Percentiles rank a stretch among this genome's conserved stretches.
phyloP scores from a whole-genome alignment of 139 green algal species.

The Volvox africanus region DNA sequence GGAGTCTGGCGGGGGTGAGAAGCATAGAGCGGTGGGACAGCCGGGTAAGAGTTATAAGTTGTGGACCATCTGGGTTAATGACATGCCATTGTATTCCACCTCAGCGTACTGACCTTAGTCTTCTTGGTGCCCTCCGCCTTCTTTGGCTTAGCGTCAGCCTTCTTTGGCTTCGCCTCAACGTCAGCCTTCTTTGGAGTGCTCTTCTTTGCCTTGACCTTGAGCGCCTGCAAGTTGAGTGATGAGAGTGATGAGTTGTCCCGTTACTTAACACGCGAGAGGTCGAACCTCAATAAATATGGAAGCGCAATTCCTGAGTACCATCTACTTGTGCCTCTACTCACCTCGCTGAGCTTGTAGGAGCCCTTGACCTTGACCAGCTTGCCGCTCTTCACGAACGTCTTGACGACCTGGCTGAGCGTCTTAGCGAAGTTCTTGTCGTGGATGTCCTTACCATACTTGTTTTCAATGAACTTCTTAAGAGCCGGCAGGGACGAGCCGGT shows the following conservation, averaged over 20 bases:
- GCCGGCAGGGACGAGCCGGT: conserved; percentile 75
- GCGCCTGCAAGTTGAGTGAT: background rate
- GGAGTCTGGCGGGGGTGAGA: conserved; percentile 1
- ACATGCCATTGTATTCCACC: too few relatives aligned
- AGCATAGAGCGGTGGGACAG: background rate
- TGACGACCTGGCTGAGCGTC: conserved; percentile 63
- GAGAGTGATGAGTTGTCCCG: too few relatives aligned
- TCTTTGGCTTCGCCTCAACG: conserved; percentile 45
- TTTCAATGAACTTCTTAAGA: conserved; percentile 87
- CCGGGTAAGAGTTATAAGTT: too few relatives aligned
- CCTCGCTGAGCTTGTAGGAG: conserved; percentile 79
- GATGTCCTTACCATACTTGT: conserved; percentile 69
- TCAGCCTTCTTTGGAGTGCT: conserved; percentile 36
- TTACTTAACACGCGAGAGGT: too few relatives aligned
- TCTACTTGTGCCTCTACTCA: background rate
- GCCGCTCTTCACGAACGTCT: conserved; percentile 63
- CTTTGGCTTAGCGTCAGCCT: conserved; percentile 49
- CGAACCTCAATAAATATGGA: too few relatives aligned
- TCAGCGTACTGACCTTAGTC: conserved; percentile 18
- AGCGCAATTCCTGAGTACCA: too few relatives aligned
- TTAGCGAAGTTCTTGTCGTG: conserved; percentile 71
- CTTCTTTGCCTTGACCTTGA: conserved; percentile 48
- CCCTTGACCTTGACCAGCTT: conserved; percentile 85
- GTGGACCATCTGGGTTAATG: too few relatives aligned
- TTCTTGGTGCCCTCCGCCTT: conserved; percentile 38